Evolutionary conservation across 73 alveolate species (phyloP).

Genomic region (Breviolum minutum): DNA sequence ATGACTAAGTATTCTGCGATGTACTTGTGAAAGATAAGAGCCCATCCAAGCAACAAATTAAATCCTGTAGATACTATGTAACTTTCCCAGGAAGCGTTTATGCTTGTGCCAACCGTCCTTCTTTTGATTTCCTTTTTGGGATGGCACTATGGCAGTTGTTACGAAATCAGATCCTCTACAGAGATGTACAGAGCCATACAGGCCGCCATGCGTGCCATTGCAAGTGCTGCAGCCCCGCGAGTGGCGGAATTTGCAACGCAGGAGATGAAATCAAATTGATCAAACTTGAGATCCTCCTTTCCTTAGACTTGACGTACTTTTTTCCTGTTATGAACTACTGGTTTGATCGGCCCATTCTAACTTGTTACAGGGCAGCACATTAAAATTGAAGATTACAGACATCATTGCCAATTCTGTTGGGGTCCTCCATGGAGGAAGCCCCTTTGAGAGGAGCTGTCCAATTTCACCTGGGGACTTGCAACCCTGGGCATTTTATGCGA

Average conservation of each 20-base stretch:
- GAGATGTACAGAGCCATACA: neutral
- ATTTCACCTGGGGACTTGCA: constrained; percentile 89
- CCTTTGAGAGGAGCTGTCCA: constrained; percentile 53
- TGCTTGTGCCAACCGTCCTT: too few species aligned
- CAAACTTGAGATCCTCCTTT: too few species aligned
- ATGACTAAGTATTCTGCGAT: too few species aligned
- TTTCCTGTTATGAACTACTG: neutral
- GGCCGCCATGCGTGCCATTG: constrained; percentile 67
- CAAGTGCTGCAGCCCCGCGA: constrained; percentile 34
- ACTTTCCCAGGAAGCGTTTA: too few species aligned
- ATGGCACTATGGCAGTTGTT: too few species aligned
- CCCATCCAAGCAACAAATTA: too few species aligned
- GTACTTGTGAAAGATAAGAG: too few species aligned
- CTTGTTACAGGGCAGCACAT: neutral
- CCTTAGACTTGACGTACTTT: too few species aligned
- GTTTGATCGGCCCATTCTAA: neutral
- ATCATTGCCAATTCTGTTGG: neutral
- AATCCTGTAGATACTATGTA: too few species aligned
- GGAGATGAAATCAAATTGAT: neutral
- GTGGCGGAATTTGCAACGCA: constrained; percentile 81
- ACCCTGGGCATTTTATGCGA: constrained; percentile 70
- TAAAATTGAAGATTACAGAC: neutral
- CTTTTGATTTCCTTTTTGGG: too few species aligned
- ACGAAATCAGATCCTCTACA: neutral
- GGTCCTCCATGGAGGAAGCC: neutral